Conservation (phyloP, 1,139 yeast genomes). For the Taphrina deformans region DNA sequence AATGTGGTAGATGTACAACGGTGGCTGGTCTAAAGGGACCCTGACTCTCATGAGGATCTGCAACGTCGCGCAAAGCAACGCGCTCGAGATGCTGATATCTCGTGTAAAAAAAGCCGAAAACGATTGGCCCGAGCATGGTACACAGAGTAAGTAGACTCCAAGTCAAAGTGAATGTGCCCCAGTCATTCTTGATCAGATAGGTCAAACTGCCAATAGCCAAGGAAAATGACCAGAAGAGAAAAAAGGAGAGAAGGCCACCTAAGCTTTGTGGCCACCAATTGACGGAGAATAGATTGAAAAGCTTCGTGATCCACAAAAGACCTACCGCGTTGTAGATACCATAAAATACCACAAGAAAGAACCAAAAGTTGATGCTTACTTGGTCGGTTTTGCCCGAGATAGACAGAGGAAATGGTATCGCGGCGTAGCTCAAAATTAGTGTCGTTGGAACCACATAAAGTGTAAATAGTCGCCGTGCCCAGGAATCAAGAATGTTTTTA, state of each 20-base stretch:
- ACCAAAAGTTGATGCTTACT: conserved; percentile 35
- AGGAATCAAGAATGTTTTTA: conserved; percentile 17
- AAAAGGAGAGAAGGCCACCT: conserved; percentile 34
- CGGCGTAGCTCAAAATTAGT: conserved; percentile 18
- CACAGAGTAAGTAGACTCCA: conserved; percentile 37
- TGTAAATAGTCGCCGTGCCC: conserved; percentile 12
- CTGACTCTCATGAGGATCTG: background rate
- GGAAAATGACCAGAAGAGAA: conserved; percentile 36
- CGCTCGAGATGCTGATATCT: conserved; percentile 9
- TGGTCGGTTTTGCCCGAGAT: background rate
- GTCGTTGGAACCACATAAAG: conserved; percentile 30
- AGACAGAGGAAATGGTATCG: conserved; percentile 26
- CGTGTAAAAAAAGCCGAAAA: conserved; percentile 19
- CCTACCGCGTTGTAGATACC: conserved; percentile 38
- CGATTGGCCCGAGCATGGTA: conserved; percentile 33
- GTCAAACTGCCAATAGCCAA: conserved; percentile 33
- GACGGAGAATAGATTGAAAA: conserved; percentile 36
- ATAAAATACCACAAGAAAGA: conserved; percentile 36
- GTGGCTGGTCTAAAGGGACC: conserved; percentile 1
- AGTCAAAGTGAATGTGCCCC: conserved; percentile 35
- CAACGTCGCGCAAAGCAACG: background rate
- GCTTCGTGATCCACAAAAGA: conserved; percentile 37
- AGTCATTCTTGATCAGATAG: conserved; percentile 20
- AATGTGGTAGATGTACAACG: conserved; percentile 16
- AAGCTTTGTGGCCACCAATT: conserved; percentile 36